Conservation (phyloP, 768 basidiomycete genomes). For the Lactarius sanguifluus region DNA sequence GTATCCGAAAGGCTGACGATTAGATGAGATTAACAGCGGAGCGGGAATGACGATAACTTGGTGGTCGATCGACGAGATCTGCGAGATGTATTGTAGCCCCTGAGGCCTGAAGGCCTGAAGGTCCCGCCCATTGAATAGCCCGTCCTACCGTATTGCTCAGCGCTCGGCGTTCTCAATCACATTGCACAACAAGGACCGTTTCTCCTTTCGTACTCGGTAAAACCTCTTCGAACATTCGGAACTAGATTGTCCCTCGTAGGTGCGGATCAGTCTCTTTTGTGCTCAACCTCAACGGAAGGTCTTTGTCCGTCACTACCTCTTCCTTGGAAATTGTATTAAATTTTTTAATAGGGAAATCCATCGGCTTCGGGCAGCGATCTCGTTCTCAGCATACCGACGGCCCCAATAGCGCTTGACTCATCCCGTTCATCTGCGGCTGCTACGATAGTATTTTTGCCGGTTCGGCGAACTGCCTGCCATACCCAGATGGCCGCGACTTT, state of each 20-base stretch:
- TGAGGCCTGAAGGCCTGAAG: too few species aligned
- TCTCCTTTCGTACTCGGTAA: neutral
- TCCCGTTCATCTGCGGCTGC: conserved; percentile 3
- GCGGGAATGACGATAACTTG: conserved; percentile 3
- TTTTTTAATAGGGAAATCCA: neutral
- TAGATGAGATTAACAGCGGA: conserved; percentile 4
- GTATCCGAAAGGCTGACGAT: neutral
- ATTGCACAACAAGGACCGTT: neutral
- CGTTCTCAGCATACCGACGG: neutral
- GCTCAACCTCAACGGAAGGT: too few species aligned
- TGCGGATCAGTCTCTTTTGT: neutral
- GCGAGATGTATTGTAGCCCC: neutral
- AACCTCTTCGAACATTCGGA: neutral
- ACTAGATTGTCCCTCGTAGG: neutral
- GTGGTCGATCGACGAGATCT: neutral
- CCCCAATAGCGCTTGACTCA: neutral
- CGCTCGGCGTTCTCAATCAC: neutral
- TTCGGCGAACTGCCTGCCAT: neutral
- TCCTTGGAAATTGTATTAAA: neutral
- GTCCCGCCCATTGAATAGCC: neutral
- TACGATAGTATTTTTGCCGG: neutral
- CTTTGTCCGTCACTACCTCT: neutral
- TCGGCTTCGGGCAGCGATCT: neutral
- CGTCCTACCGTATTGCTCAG: neutral
- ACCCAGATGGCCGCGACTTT: neutral